Evolutionary conservation across 257 asterid species (phyloP).

Genomic region (Linaria vulgaris): DNA sequence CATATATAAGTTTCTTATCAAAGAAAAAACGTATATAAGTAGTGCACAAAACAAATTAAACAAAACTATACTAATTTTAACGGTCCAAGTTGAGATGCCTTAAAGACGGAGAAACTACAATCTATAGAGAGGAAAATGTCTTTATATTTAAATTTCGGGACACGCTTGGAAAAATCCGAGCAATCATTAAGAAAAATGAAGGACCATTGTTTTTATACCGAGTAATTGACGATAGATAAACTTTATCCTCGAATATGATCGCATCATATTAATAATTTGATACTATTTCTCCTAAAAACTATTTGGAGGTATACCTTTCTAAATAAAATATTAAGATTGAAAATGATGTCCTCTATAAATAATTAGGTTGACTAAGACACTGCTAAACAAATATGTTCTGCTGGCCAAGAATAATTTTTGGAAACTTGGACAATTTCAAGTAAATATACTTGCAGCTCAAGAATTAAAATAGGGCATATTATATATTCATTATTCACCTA

Average conservation of each 20-base stretch:
- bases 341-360: conserved; percentile 14
- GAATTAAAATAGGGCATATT: not conserved
- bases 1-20: no score
- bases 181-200: not conserved
- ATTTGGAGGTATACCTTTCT: not conserved
- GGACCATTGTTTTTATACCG: no score
- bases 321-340: conserved; percentile 7
- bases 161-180: not conserved
- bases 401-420: not conserved
- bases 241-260: no score
- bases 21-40: no score
- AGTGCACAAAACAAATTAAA: no score
- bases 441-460: conserved; percentile 23
- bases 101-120: no score
- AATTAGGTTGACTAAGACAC: conserved; percentile 32
- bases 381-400: not conserved
- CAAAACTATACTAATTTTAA: no score
- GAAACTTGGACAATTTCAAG: not conserved
- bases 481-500: not conserved
- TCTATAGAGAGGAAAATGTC: no score
- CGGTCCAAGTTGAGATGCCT: no score
- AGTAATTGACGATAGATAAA: no score
- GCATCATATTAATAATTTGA: no score
- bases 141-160: not conserved
- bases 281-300: not conserved